Conservation (phyloP, 1,284 basidiomycete genomes). For the Heterobasidion occidentale region DNA sequence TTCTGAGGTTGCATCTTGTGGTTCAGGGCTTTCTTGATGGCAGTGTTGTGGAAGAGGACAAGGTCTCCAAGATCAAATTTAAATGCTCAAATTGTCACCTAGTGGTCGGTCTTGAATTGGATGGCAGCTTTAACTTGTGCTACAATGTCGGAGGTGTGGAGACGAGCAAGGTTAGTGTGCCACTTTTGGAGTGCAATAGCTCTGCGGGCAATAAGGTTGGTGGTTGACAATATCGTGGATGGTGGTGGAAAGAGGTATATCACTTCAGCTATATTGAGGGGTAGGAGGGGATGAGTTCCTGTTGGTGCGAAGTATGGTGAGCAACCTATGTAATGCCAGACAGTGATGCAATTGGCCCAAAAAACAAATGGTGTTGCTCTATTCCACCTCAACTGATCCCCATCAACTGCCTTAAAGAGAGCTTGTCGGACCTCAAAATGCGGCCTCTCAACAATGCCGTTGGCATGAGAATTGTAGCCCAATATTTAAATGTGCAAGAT, state of each 20-base stretch:
- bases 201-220: constrained; percentile 13
- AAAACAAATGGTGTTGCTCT: constrained; percentile 20
- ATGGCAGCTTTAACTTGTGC: background rate
- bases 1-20: constrained; percentile 18
- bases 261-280: constrained; percentile 31
- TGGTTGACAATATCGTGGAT: constrained; percentile 14
- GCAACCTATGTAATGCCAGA: constrained; percentile 2
- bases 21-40: constrained; percentile 17
- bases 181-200: background rate
- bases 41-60: constrained; percentile 19
- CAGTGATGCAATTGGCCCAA: constrained; percentile 36
- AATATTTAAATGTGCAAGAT: too few relatives aligned
- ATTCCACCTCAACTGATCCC: constrained; percentile 24
- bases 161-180: background rate
- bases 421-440: constrained; percentile 28
- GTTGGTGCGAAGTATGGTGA: constrained; percentile 10
- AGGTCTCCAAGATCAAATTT: constrained; percentile 15
- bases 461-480: constrained; percentile 25
- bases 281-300: constrained; percentile 29
- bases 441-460: constrained; percentile 25
- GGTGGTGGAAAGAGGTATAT: constrained; percentile 23
- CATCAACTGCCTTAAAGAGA: constrained; percentile 26
- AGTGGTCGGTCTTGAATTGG: constrained; percentile 6
- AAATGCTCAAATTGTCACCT: constrained; percentile 4
- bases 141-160: background rate